Evolutionary conservation across 2,329 filamentous ascomycete species (phyloP), one percentile per base, ranked within the genome.

Genomic region (Fusarium decemcellulare): DNA sequence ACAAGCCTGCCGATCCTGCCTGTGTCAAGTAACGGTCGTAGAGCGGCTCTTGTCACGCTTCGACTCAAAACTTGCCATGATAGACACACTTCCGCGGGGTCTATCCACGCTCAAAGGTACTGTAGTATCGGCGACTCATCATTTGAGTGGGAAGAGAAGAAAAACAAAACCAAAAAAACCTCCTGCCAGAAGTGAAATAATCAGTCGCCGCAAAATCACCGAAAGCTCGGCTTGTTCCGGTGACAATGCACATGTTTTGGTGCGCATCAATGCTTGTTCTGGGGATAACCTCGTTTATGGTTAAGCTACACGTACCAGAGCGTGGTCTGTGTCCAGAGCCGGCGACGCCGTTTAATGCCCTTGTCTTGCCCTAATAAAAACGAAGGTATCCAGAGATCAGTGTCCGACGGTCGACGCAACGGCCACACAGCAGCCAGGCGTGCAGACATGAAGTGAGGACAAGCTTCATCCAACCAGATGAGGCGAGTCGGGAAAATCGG

Each of bases 401-500:
- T 23, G 23, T 23, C 23, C 5, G 23, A 23, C 23, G 23, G 23
- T 23, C 23, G 23, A 23, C 23, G 23, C 23, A 51, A 39, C 44
- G 46, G 54, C 43, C 43, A 40, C 34, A 29, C 18, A 54, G 27
- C 48, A 23, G 23, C 23, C 23, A 23, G 23, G 4, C 23, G 23
- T 23, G 23, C 23, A 23, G 23, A 23, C 23, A 46, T 50, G 36
- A 53, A 40, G 53, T 54, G 60, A 70, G 60, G 58, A 51, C 60
- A 68, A 70, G 56, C 56, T 55, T 60, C 37, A 32, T 32, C 59
- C 61, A 65, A 66, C 55, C 62, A 66, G 50, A 46, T 16, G 37
- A 63, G 57, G 37, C 37, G 59, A 56, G 56, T 70, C 72, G 72
- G 72, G 63, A 74, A 70, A 73, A 72, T 72, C 72, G 72, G 72